These are phyloP conservation scores for Moricandia arvensis DNA, from an alignment of 345 rosid genomes.

Conservation along the genomic window DNA sequence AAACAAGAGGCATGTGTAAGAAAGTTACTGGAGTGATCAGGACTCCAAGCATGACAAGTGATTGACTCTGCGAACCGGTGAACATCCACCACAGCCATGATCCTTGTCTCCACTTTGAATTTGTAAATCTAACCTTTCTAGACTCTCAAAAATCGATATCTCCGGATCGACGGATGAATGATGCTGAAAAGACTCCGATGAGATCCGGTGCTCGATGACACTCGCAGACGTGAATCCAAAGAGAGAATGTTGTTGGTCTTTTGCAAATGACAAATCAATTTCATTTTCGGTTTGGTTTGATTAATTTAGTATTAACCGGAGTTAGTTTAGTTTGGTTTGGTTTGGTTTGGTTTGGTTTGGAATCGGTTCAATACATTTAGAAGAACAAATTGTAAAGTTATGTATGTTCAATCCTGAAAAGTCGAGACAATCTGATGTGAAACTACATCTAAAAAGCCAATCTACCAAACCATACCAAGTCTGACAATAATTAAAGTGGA, in stretches of 20 bases:
- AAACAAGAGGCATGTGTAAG: not conserved
- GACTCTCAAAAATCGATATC: slow-evolving; percentile 11
- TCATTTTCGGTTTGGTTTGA: not conserved
- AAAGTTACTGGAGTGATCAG: slow-evolving; percentile 72
- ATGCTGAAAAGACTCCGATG: not conserved
- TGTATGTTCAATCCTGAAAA: too few relatives aligned
- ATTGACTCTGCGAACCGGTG: slow-evolving; percentile 86
- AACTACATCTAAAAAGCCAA: not conserved
- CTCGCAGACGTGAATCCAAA: slow-evolving; percentile 31
- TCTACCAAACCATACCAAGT: not conserved
- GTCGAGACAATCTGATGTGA: not conserved
- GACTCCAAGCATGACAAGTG: slow-evolving; percentile 98
- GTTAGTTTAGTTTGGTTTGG: not conserved
- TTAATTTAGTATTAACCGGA: not conserved
- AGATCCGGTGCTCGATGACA: slow-evolving; percentile 31
- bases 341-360: too few relatives aligned
- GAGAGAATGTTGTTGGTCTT: not conserved
- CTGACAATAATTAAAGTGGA: not conserved
- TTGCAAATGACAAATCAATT: too few relatives aligned
- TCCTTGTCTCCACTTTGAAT: slow-evolving; percentile 16
- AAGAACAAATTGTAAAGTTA: not conserved
- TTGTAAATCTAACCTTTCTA: slow-evolving; percentile 3
- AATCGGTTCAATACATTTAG: not conserved
- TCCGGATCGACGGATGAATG: not conserved
- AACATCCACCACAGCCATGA: slow-evolving; percentile 71